These are phyloP conservation scores for Penicillium nordicum DNA, from an alignment of 2,329 filamentous ascomycete genomes.

Conservation along the genomic window DNA sequence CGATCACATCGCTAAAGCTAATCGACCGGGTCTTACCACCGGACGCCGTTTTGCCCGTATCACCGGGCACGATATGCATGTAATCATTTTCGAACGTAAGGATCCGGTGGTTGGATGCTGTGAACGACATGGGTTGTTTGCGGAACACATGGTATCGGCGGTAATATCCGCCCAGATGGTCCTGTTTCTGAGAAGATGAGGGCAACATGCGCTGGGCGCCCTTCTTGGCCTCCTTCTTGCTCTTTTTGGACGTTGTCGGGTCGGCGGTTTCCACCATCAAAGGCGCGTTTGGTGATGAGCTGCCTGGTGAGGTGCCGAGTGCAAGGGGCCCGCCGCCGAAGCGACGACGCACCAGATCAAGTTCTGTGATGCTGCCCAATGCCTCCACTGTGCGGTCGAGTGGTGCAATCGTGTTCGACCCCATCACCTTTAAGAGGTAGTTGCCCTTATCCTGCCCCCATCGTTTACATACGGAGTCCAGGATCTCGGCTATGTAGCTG, in stretches of 20 bases:
- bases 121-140: constrained; percentile 64
- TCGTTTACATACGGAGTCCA: constrained; percentile 60
- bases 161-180: constrained; percentile 50
- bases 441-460: constrained; percentile 63
- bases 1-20: constrained; percentile 61
- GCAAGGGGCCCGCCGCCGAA: constrained; percentile 60
- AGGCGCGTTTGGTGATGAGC: constrained; percentile 62
- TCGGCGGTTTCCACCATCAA: constrained; percentile 50
- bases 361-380: constrained; percentile 56
- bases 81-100: constrained; percentile 64
- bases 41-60: constrained; percentile 53
- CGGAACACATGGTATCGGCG: constrained; percentile 62
- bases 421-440: constrained; percentile 61
- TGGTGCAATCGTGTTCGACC: constrained; percentile 61
- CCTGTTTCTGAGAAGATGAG: constrained; percentile 47
- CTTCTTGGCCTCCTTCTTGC: constrained; percentile 45
- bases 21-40: constrained; percentile 59
- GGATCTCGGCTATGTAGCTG: constrained; percentile 65
- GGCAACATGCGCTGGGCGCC: constrained; percentile 40
- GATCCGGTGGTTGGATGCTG: constrained; percentile 58
- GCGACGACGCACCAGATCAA: constrained; percentile 60
- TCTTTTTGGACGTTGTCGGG: constrained; percentile 23
- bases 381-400: constrained; percentile 64
- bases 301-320: constrained; percentile 57
- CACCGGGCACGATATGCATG: constrained; percentile 61